phyloP scores from a whole-genome alignment of 2,329 filamentous ascomycete species.

The Penicillium decumbens region DNA sequence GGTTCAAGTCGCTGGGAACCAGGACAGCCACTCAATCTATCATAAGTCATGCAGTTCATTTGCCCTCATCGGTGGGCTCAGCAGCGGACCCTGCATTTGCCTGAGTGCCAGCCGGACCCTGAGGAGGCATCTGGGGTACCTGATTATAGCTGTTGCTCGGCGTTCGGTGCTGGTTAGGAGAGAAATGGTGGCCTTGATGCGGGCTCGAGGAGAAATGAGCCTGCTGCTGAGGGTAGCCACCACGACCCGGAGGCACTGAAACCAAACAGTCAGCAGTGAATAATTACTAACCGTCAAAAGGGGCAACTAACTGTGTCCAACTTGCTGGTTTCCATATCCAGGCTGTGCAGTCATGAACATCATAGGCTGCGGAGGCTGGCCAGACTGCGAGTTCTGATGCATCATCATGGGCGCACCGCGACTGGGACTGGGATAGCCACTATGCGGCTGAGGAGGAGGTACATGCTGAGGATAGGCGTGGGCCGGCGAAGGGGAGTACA shows the following conservation, averaged over 20 bases:
- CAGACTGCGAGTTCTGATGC: conserved; percentile 89
- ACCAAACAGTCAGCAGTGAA: conserved; percentile 39
- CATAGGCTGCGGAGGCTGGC: conserved; percentile 65
- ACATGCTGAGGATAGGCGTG: conserved; percentile 59
- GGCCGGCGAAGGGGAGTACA: conserved; percentile 74
- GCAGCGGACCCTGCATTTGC: conserved; percentile 31
- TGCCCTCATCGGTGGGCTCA: conserved; percentile 46
- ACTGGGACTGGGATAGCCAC: conserved; percentile 83
- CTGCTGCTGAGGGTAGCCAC: conserved; percentile 56
- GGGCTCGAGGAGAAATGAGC: conserved; percentile 64
- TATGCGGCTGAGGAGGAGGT: conserved; percentile 53
- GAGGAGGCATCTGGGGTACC: conserved; percentile 42
- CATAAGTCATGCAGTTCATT: conserved; percentile 36
- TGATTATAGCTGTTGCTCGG: conserved; percentile 55
- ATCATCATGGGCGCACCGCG: conserved; percentile 88
- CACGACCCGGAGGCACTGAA: conserved; percentile 57
- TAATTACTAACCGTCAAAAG: not conserved
- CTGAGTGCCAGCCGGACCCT: conserved; percentile 38
- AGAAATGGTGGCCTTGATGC: conserved; percentile 60
- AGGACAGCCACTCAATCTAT: conserved; percentile 2
- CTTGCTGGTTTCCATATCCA: conserved; percentile 65
- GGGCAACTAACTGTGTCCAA: conserved; percentile 64
- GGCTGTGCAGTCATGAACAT: conserved; percentile 70
- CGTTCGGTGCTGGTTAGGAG: conserved; percentile 53
- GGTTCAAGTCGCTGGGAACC: conserved; percentile 4